Conservation (phyloP, 1,284 basidiomycete species). For the Schizopora paradoxa region DNA sequence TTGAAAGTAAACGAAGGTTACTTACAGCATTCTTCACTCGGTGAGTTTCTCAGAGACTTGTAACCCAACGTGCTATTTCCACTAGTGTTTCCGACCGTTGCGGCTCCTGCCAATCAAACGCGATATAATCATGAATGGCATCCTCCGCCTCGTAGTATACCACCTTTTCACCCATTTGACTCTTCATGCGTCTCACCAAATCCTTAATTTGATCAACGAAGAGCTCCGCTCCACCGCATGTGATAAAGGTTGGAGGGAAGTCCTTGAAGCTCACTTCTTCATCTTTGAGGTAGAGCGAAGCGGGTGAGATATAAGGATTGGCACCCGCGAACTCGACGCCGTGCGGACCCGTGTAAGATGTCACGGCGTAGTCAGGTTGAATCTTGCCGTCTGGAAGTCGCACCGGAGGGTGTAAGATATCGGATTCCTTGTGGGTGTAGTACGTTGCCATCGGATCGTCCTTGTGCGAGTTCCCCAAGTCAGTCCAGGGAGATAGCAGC, state of each 20-base stretch:
- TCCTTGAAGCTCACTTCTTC: conserved; percentile 38
- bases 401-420: too few species aligned
- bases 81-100: conserved; percentile 8
- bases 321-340: conserved; percentile 34
- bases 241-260: conserved; percentile 52
- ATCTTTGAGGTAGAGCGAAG: conserved; percentile 36
- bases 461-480: conserved; percentile 38
- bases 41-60: conserved; percentile 3
- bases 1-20: too few species aligned
- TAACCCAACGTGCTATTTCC: conserved; percentile 8
- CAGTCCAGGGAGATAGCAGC: conserved; percentile 54
- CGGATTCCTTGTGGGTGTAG: conserved; percentile 17
- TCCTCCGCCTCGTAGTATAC: conserved; percentile 28
- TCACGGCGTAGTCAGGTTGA: too few species aligned
- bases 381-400: too few species aligned
- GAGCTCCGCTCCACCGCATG: conserved; percentile 48
- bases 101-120: conserved; percentile 10
- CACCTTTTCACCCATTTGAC: conserved; percentile 16
- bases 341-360: conserved; percentile 37
- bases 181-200: conserved; percentile 37
- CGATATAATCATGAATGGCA: conserved; percentile 12
- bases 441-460: conserved; percentile 23
- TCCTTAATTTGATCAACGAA: conserved; percentile 46
- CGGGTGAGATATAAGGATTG: conserved; percentile 54
- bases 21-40: too few species aligned